Base-by-base conservation (phyloP, 2,329 filamentous ascomycete genomes). In the Coniochaeta sp. region DNA sequence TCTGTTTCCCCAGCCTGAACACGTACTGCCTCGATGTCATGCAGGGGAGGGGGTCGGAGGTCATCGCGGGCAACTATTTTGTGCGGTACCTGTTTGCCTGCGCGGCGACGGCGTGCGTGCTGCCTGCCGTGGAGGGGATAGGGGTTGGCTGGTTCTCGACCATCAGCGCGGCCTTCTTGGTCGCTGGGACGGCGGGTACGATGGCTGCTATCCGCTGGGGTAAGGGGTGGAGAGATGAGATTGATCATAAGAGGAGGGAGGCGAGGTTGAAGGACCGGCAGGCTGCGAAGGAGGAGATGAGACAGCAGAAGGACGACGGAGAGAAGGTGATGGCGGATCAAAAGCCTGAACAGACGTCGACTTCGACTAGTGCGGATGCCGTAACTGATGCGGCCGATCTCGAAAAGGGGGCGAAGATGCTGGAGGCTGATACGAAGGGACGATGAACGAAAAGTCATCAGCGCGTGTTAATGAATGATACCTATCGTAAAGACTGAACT, bases 121-220 rank as follows among this genome's bases (percentile, higher is more conserved):
- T 94, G 52, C 89, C 89, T 0, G 86, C 84, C 1, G 77, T 91
- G n/a, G 73, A 90, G 54, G 71, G 67, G 27, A 85, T 94, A 51
- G 89, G 89, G 3, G 83, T 92, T 0, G 89, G 89, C 0, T 91
- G 87, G 86, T 91, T 91, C 64, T 84, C 78, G 45, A 91, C 87
- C 1, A 84, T 91, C 52, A 81, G 76, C 48, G 78, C 82, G 0
- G 51, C 67, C 1, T 86, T 86, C 54, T 61, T 87, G 48, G 61
- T 80, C 1, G 57, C 67, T 3, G 67, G 71, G 14, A 71, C 79
- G 0, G 59, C 62, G 1, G 68, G 68, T 7, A 68, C 78, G 0
- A 76, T 72, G 67, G 64, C 74, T 2, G 76, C 74, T 1, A 73
- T 77, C 3, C 51, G 71, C 9, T 79, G 73, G 60, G 80, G 80